Conservation (phyloP, 2,329 filamentous ascomycete species). For the Pseudogymnoascus sp. region DNA sequence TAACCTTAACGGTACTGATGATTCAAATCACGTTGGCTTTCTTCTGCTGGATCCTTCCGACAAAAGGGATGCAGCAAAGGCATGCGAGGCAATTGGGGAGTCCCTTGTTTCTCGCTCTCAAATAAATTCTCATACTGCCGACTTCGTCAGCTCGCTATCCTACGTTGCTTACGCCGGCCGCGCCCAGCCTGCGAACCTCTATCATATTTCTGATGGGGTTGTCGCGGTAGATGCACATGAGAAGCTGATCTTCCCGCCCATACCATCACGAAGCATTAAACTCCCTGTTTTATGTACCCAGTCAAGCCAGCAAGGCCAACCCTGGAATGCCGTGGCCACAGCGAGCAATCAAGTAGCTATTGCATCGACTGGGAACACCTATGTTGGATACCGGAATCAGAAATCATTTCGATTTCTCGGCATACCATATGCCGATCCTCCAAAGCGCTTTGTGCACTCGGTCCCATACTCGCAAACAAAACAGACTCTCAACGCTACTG, state of each 20-base stretch:
- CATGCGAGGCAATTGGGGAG: slow-evolving; percentile 42
- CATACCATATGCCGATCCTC: slow-evolving; percentile 22
- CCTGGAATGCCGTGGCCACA: slow-evolving; percentile 27
- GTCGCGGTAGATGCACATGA: slow-evolving; percentile 29
- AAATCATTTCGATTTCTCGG: slow-evolving; percentile 38
- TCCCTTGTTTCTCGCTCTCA: slow-evolving; percentile 35
- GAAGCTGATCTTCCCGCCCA: slow-evolving; percentile 29
- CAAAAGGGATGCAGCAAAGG: slow-evolving; percentile 31
- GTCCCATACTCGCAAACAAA: slow-evolving; percentile 37
- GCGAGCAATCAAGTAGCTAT: slow-evolving; percentile 34
- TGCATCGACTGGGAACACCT: slow-evolving; percentile 36
- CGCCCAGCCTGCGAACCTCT: slow-evolving; percentile 31
- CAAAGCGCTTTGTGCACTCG: slow-evolving; percentile 31
- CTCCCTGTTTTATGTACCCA: slow-evolving; percentile 46
- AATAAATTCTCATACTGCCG: slow-evolving; percentile 35
- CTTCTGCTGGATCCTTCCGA: slow-evolving; percentile 39
- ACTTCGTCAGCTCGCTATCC: slow-evolving; percentile 38
- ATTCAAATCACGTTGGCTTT: slow-evolving; percentile 43
- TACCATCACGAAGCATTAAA: slow-evolving; percentile 23
- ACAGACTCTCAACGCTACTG: slow-evolving; percentile 37
- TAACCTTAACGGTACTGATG: slow-evolving; percentile 45
- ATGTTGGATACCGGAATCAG: slow-evolving; percentile 43
- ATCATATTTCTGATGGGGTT: slow-evolving; percentile 35
- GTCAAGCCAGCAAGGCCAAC: slow-evolving; percentile 31
- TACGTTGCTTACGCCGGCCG: slow-evolving; percentile 38